phyloP scores from a whole-genome alignment of 441 rosid genomes.

The Daphne laureola region DNA sequence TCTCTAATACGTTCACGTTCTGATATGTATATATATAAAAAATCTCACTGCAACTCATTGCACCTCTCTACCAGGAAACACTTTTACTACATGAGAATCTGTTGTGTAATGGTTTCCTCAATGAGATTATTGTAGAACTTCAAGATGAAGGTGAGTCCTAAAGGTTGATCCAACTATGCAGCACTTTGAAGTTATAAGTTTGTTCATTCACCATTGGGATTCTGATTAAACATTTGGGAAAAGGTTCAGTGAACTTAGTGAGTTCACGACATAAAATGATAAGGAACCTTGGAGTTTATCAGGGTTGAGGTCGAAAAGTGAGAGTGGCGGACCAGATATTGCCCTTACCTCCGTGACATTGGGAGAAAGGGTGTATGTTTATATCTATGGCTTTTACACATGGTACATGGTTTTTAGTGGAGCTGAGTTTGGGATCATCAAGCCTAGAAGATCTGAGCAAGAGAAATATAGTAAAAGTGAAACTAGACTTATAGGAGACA shows the following conservation, averaged over 20 bases:
- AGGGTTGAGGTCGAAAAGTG: too few relatives aligned
- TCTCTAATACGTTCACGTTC: background rate
- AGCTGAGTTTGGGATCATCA: too few relatives aligned
- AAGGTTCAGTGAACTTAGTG: too few relatives aligned
- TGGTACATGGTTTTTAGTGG: too few relatives aligned
- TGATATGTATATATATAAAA: background rate
- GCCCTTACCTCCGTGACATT: too few relatives aligned
- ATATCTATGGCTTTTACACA: too few relatives aligned
- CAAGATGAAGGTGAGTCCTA: conserved; percentile 27
- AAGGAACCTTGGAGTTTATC: too few relatives aligned
- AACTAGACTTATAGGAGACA: background rate
- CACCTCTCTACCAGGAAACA: conserved; percentile 29
- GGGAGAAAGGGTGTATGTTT: too few relatives aligned
- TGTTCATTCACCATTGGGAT: background rate
- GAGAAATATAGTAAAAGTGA: background rate
- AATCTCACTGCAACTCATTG: background rate
- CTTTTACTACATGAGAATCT: conserved; percentile 39
- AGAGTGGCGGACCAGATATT: too few relatives aligned
- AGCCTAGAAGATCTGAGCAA: too few relatives aligned
- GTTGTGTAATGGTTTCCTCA: conserved; percentile 18
- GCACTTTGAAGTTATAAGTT: background rate
- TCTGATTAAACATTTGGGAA: too few relatives aligned
- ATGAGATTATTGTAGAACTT: conserved; percentile 22
- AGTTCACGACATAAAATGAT: too few relatives aligned
- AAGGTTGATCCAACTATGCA: conserved; percentile 4